Base-by-base conservation (phyloP, 768 basidiomycete genomes). In the Crucibulum laeve region DNA sequence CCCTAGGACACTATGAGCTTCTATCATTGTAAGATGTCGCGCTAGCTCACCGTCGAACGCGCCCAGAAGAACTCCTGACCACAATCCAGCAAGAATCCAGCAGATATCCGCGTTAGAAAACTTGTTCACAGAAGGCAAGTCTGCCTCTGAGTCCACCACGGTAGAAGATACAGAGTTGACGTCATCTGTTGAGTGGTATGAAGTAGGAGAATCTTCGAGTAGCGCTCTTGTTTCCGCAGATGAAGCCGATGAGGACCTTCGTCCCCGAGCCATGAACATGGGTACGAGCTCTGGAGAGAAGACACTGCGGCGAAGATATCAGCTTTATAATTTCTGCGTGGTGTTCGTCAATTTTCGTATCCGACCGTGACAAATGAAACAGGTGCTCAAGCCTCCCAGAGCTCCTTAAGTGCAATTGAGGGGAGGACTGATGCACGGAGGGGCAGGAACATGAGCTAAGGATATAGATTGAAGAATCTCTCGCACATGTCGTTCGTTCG, bases 21-120 rank as follows among this genome's bases (percentile, higher is more conserved):
- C 17, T 42, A 7, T 32, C 6, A 7, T 30, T 6, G 32, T 13
- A 28, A 42, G 13, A 8, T 42, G n/a, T 8, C 8, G 18, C 18
- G 8, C 10, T 14, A 32, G 6, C 17, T 42, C 59, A 86, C 89
- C 89, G 59, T 92, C 90, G 54, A 93, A 75, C 33, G 91, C 88
- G 54, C 86, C 87, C 43, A 93, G 68, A 56, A 93, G 81, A 17
- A 91, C 85, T 30, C 82, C 84, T 51, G 82, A 84, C 88, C 88
- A 91, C 42, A 91, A 66, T 7, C 82, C 88, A 33, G 77, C 71
- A 40, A 91, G 70, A 48, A 90, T 81, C 85, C 85, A 88, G 43
- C 65, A 63, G 49, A 78, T 71, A 50, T 87, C 79, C n/a, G 52
- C 40, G 36, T 59, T 67, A 34, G 82, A 77, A 48, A 76, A 67